Evolutionary conservation across 2,329 filamentous ascomycete species (phyloP).

Genomic region (Lasiodiplodia sp.): DNA sequence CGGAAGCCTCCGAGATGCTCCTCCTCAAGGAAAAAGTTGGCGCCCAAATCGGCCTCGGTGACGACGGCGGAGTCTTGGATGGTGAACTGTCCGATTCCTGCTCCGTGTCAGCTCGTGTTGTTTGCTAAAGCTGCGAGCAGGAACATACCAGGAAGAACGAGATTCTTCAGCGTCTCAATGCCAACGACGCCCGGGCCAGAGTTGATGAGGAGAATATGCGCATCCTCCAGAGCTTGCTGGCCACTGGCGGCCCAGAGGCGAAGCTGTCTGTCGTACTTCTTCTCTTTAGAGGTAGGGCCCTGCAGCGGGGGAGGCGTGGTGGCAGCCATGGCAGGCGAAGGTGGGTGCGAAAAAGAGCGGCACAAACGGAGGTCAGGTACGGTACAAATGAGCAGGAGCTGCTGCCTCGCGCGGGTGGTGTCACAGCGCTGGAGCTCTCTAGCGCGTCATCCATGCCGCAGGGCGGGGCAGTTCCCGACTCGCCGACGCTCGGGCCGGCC

Average conservation of each 20-base stretch:
- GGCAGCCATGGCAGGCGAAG: slow-evolving; percentile 41
- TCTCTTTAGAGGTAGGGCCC: slow-evolving; percentile 57
- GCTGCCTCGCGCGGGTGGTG: slow-evolving; percentile 14
- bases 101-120: slow-evolving; percentile 4
- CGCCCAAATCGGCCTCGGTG: slow-evolving; percentile 82
- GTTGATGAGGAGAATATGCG: slow-evolving; percentile 90
- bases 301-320: slow-evolving; percentile 49
- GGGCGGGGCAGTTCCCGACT: slow-evolving; percentile 26
- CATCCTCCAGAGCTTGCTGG: slow-evolving; percentile 87
- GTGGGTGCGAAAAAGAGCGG: not conserved
- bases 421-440: slow-evolving; percentile 22
- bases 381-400: slow-evolving; percentile 8
- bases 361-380: not conserved
- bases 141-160: slow-evolving; percentile 80
- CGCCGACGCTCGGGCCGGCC: slow-evolving; percentile 30
- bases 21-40: slow-evolving; percentile 96
- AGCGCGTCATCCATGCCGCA: slow-evolving; percentile 17
- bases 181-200: slow-evolving; percentile 86
- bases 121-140: slow-evolving; percentile 1
- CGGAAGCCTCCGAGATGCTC: slow-evolving; percentile 77
- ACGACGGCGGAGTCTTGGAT: slow-evolving; percentile 84
- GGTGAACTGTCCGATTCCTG: slow-evolving; percentile 87
- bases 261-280: slow-evolving; percentile 89
- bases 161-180: slow-evolving; percentile 92
- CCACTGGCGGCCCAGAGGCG: slow-evolving; percentile 94